Conservation (phyloP, 2,329 filamentous ascomycete species). For the Nothophaeocryptopus gaeumannii region DNA sequence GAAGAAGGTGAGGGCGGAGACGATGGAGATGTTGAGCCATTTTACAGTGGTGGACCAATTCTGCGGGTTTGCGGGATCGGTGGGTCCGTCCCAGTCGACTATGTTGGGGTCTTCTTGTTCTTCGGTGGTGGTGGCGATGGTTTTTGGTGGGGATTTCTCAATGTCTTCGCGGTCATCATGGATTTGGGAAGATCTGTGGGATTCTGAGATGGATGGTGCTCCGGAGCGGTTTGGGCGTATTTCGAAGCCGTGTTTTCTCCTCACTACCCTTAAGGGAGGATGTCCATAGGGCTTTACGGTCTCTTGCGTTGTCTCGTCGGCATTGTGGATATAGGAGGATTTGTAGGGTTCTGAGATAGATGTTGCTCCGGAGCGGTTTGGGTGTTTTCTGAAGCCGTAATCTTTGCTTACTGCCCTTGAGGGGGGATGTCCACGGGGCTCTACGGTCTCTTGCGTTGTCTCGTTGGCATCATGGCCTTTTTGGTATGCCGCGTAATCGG, state of each 20-base stretch:
- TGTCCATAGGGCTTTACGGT: not conserved
- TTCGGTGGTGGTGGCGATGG: not conserved
- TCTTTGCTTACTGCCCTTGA: slow-evolving; percentile 1
- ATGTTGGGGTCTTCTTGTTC: slow-evolving; percentile 46
- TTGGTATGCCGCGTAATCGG: slow-evolving; percentile 35
- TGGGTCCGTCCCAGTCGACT: slow-evolving; percentile 59
- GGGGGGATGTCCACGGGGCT: not conserved
- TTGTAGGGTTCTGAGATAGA: not conserved
- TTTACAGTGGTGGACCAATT: slow-evolving; percentile 56
- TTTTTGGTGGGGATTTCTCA: not conserved
- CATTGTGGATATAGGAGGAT: slow-evolving; percentile 31
- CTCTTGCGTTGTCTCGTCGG: slow-evolving; percentile 33
- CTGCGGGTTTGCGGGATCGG: slow-evolving; percentile 54
- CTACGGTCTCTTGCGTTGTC: slow-evolving; percentile 21
- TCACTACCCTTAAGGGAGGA: not conserved
- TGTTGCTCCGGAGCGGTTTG: slow-evolving; percentile 9
- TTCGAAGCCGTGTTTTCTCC: slow-evolving; percentile 6
- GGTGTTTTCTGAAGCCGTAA: slow-evolving; percentile 6
- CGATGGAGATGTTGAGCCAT: slow-evolving; percentile 45
- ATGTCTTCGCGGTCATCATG: not conserved
- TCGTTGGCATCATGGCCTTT: slow-evolving; percentile 42
- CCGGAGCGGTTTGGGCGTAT: slow-evolving; percentile 11
- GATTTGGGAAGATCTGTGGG: not conserved
- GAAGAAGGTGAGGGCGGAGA: slow-evolving; percentile 52
- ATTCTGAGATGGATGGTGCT: not conserved